Conservation (phyloP, 805 yeast genomes). For the Candida dendrica region DNA sequence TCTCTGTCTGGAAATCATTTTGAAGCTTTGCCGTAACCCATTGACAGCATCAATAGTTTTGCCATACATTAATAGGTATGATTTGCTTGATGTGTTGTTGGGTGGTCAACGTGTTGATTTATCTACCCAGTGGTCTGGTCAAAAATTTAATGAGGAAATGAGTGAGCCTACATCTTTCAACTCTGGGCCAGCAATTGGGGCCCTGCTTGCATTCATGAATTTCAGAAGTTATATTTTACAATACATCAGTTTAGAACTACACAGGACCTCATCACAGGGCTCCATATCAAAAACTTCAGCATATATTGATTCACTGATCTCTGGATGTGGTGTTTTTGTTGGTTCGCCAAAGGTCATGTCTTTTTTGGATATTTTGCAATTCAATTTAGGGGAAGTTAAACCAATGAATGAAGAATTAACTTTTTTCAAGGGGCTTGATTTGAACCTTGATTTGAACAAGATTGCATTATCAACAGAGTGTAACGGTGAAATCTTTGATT, state of each 20-base stretch:
- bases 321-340: constrained; percentile 38
- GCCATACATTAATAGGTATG: constrained; percentile 41
- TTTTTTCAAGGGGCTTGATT: constrained; percentile 28
- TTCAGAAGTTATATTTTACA: constrained; percentile 58
- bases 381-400: constrained; percentile 39
- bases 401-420: constrained; percentile 13
- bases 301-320: constrained; percentile 48
- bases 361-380: constrained; percentile 65
- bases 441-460: constrained; percentile 34
- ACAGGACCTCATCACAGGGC: constrained; percentile 38
- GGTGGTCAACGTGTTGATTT: constrained; percentile 43
- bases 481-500: constrained; percentile 32
- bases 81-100: constrained; percentile 46
- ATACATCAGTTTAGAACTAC: constrained; percentile 67
- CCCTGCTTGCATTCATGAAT: constrained; percentile 53
- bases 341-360: constrained; percentile 64
- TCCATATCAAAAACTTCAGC: constrained; percentile 43
- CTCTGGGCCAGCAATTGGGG: constrained; percentile 32
- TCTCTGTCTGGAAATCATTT: constrained; percentile 50
- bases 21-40: constrained; percentile 52
- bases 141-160: constrained; percentile 36
- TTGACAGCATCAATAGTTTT: constrained; percentile 46
- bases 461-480: constrained; percentile 23
- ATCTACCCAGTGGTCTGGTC: constrained; percentile 48
- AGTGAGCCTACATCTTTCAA: constrained; percentile 21